Evolutionary conservation across 768 basidiomycete genomes (phyloP).

Genomic region (Rhodotorula kratochvilovae): DNA sequence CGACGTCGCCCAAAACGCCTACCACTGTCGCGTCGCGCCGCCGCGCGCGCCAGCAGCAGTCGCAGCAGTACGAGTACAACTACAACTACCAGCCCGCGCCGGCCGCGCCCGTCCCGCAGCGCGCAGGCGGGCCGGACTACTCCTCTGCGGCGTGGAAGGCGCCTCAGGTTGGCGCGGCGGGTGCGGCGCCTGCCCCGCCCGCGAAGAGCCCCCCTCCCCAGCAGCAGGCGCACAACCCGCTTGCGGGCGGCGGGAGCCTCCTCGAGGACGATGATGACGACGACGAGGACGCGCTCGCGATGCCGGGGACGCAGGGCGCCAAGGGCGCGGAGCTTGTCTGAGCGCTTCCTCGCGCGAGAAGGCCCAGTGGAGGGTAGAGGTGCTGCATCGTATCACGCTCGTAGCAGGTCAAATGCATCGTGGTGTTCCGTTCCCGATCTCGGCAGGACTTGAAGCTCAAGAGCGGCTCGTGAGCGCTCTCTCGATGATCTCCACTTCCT

Average conservation of each 20-base stretch:
- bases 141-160: constrained; percentile 25
- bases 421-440: too few species aligned
- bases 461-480: too few species aligned
- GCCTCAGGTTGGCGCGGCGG: neutral
- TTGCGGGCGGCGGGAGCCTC: constrained; percentile 15
- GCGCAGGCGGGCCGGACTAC: constrained; percentile 14
- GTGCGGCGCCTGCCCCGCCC: constrained; percentile 1
- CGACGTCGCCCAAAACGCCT: constrained; percentile 21
- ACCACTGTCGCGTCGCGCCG: constrained; percentile 11
- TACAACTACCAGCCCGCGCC: constrained; percentile 19
- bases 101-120: neutral
- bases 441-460: too few species aligned
- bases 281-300: constrained; percentile 24
- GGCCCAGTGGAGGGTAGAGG: too few species aligned
- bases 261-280: constrained; percentile 32
- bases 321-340: neutral
- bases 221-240: constrained; percentile 20
- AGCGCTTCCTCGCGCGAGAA: neutral
- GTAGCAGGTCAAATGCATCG: too few species aligned
- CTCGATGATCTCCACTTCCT: too few species aligned
- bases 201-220: neutral
- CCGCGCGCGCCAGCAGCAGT: neutral
- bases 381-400: too few species aligned
- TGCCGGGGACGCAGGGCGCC: constrained; percentile 18
- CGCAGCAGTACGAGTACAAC: neutral